Evolutionary conservation across 2,329 filamentous ascomycete genomes (phyloP).

Genomic region (Esteya vermicola): DNA sequence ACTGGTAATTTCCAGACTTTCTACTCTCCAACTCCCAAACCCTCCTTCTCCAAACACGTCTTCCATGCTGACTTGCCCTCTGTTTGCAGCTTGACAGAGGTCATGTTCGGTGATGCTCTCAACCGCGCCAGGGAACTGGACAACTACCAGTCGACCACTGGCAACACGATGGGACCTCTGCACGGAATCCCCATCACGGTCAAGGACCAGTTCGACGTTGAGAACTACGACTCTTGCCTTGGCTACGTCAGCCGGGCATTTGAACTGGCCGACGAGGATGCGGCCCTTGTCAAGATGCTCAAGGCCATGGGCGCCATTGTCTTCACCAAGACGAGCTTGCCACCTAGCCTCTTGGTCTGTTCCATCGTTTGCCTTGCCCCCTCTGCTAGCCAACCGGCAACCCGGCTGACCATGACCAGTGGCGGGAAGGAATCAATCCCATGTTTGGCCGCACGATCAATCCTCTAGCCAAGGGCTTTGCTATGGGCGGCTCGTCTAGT

Average conservation of each 20-base stretch:
- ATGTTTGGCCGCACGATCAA: slow-evolving; percentile 21
- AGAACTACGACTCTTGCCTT: slow-evolving; percentile 5
- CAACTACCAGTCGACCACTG: slow-evolving; percentile 12
- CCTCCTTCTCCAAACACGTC: too few relatives aligned
- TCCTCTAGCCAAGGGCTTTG: slow-evolving; percentile 18
- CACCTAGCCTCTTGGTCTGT: slow-evolving; percentile 14
- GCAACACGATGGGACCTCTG: slow-evolving; percentile 18
- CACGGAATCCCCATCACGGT: slow-evolving; percentile 25
- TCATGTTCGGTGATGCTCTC: slow-evolving; percentile 20
- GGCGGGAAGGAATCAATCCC: slow-evolving; percentile 20
- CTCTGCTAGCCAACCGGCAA: too few relatives aligned
- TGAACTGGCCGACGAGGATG: slow-evolving; percentile 1
- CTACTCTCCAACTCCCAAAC: too few relatives aligned
- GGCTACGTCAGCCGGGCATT: slow-evolving; percentile 21
- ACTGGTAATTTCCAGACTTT: not conserved
- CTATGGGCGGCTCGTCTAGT: slow-evolving; percentile 22
- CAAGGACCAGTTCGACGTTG: slow-evolving; percentile 18
- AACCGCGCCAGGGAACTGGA: slow-evolving; percentile 18
- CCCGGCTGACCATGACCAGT: slow-evolving; percentile 1
- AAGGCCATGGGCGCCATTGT: slow-evolving; percentile 16
- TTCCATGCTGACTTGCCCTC: not conserved
- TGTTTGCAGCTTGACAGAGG: slow-evolving; percentile 28
- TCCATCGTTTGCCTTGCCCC: not conserved
- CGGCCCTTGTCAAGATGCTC: slow-evolving; percentile 12
- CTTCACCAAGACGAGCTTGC: slow-evolving; percentile 13